Evolutionary conservation across 306 rosid species (phyloP).

Genomic region (apple (Malus domestica)): DNA sequence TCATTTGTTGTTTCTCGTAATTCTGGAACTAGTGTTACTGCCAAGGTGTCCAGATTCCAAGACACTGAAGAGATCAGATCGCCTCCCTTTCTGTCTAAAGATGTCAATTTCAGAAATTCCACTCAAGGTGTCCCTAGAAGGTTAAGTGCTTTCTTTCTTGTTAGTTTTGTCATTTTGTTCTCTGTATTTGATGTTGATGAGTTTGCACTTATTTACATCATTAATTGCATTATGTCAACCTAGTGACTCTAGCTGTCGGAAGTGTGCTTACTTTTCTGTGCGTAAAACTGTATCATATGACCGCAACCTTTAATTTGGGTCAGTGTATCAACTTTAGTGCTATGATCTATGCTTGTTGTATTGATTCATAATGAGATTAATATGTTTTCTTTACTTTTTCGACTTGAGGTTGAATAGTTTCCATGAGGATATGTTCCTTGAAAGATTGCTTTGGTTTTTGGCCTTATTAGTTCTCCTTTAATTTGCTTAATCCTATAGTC

Average conservation of each 20-base stretch:
- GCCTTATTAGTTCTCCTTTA: neutral
- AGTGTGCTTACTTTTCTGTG: neutral
- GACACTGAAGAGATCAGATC: constrained; percentile 30
- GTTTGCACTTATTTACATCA: neutral
- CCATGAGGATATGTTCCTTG: neutral
- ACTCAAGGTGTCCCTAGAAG: constrained; percentile 28
- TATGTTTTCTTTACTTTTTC: neutral
- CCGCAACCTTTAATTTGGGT: neutral
- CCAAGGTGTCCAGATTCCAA: constrained; percentile 41
- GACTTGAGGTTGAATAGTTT: neutral
- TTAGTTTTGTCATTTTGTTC: neutral
- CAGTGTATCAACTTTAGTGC: neutral
- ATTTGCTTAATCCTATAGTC: constrained; percentile 15
- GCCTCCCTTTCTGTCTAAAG: constrained; percentile 35
- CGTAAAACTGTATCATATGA: neutral
- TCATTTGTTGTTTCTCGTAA: constrained; percentile 38
- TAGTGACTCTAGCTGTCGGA: neutral
- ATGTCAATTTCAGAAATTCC: constrained; percentile 24
- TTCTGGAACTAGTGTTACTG: constrained; percentile 32
- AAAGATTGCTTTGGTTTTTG: neutral
- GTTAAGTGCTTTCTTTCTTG: constrained; percentile 17
- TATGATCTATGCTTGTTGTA: neutral
- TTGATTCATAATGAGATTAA: neutral
- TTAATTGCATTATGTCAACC: neutral
- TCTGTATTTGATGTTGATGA: neutral